Evolutionary conservation across 768 basidiomycete genomes (phyloP).

Genomic region (Nidularia sp.): DNA sequence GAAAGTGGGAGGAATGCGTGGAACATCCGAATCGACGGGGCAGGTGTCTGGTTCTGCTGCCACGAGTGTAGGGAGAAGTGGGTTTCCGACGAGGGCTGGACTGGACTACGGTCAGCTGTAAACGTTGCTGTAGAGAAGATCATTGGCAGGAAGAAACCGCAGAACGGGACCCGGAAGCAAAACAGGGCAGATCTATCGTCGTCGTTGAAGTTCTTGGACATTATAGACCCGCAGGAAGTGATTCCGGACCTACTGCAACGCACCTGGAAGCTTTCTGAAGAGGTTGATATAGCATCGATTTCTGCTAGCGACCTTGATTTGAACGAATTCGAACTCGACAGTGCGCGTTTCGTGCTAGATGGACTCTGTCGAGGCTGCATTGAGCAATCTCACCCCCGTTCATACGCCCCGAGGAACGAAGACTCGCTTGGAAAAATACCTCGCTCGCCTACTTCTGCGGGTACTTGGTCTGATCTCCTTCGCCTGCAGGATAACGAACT

Average conservation of each 20-base stretch:
- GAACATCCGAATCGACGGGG: conserved; percentile 24
- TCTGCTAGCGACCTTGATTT: conserved; percentile 15
- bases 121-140: conserved; percentile 30
- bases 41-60: conserved; percentile 57
- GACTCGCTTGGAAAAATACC: too few relatives aligned
- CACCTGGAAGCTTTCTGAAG: conserved; percentile 42
- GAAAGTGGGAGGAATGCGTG: conserved; percentile 44
- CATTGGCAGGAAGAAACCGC: conserved; percentile 2
- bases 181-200: conserved; percentile 14
- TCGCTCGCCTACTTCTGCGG: conserved; percentile 3
- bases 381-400: conserved; percentile 20
- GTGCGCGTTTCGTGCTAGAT: conserved; percentile 50
- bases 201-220: conserved; percentile 15
- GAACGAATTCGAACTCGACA: conserved; percentile 54
- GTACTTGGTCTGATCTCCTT: conserved; percentile 46
- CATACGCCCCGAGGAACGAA: background rate
- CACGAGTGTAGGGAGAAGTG: conserved; percentile 41
- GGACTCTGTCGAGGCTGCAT: conserved; percentile 42
- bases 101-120: conserved; percentile 22
- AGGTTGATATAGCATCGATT: conserved; percentile 8
- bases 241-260: conserved; percentile 36
- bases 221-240: conserved; percentile 18
- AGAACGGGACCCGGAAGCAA: conserved; percentile 17
- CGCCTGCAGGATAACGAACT: conserved; percentile 58
- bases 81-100: conserved; percentile 28